Evolutionary conservation across 2,329 filamentous ascomycete genomes (phyloP).

Genomic region (Epichloe uncinata): DNA sequence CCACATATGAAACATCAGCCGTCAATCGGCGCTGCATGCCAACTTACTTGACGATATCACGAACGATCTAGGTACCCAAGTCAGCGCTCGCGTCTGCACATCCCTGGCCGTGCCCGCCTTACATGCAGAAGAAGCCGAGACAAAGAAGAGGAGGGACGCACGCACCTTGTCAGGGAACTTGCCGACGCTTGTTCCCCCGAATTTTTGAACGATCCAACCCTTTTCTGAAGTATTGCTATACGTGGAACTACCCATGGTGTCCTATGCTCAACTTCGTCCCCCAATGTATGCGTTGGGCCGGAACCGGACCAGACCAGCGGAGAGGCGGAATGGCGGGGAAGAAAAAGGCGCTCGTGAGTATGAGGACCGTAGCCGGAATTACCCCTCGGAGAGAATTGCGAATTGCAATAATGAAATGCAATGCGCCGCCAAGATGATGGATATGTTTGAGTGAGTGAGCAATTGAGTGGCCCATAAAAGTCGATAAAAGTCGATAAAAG

Average conservation of each 20-base stretch:
- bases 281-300: not conserved
- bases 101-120: not conserved
- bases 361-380: not conserved
- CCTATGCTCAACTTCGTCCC: not conserved
- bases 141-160: constrained; percentile 5
- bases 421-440: not conserved
- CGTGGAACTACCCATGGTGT: constrained; percentile 19
- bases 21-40: not conserved
- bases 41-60: constrained; percentile 29
- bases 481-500: not conserved
- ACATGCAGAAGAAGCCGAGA: not conserved
- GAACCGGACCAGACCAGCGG: constrained; percentile 2
- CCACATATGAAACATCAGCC: not conserved
- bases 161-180: constrained; percentile 68
- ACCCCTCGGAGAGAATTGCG: not conserved
- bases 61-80: constrained; percentile 22
- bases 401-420: not conserved
- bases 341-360: not conserved
- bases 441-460: constrained; percentile 3
- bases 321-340: not conserved
- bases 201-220: constrained; percentile 85
- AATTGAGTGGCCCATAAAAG: not conserved
- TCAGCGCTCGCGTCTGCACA: constrained; percentile 1
- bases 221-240: constrained; percentile 25
- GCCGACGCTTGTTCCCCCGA: constrained; percentile 92